Evolutionary conservation across 768 basidiomycete genomes (phyloP).

Genomic region (Asterophora parasitica): DNA sequence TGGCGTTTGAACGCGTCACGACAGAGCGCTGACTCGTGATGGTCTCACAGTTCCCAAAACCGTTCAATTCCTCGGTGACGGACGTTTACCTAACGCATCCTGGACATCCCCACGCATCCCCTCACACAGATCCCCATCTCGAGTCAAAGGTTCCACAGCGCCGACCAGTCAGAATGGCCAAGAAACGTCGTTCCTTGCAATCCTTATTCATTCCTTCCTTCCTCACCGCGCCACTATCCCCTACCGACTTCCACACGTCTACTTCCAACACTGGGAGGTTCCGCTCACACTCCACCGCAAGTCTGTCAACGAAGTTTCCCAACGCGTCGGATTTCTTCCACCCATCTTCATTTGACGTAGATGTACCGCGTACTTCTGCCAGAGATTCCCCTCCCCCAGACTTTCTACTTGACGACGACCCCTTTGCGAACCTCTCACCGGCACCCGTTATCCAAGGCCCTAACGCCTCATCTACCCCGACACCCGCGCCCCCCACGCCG

Average conservation of each 20-base stretch:
- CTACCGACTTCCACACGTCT: constrained; percentile 19
- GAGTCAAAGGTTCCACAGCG: constrained; percentile 8
- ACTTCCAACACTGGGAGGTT: constrained; percentile 14
- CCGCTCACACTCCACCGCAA: constrained; percentile 22
- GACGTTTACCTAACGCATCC: constrained; percentile 15
- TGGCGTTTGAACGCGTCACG: constrained; percentile 13
- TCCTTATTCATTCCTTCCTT: constrained; percentile 47
- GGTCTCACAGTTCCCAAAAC: constrained; percentile 14
- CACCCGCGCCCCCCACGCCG: constrained; percentile 14
- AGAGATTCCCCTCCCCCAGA: constrained; percentile 32
- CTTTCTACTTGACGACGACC: constrained; percentile 67
- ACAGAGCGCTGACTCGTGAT: constrained; percentile 12
- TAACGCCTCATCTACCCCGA: constrained; percentile 9
- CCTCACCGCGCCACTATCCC: constrained; percentile 28
- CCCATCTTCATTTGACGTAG: constrained; percentile 12
- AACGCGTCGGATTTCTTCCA: constrained; percentile 3
- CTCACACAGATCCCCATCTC: constrained; percentile 1
- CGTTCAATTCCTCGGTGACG: constrained; percentile 6
- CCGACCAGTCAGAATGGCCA: constrained; percentile 31
- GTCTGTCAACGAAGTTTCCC: constrained; percentile 12
- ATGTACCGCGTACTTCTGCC: constrained; percentile 18
- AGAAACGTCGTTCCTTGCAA: constrained; percentile 50
- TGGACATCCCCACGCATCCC: constrained; percentile 4
- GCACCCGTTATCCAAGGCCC: constrained; percentile 13
- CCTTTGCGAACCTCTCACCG: constrained; percentile 60